Conservation (phyloP, 345 rosid species). For the Populus ilicifolia region DNA sequence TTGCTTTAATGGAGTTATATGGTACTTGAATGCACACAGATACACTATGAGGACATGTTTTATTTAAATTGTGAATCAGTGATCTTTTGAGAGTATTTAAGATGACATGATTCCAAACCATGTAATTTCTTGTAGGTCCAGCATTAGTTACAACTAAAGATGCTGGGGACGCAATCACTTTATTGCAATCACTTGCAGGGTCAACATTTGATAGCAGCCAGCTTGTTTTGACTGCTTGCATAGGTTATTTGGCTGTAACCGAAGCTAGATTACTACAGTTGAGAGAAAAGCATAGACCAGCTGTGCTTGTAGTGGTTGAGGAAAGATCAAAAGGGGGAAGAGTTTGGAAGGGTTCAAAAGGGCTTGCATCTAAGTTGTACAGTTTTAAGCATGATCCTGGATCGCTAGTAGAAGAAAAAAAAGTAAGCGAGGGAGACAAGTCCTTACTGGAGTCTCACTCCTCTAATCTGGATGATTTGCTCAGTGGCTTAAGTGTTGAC, state of each 20-base stretch:
- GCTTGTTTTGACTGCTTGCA: slow-evolving; percentile 83
- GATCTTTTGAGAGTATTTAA: not conserved
- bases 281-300: slow-evolving; percentile 72
- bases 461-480: slow-evolving; percentile 42
- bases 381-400: slow-evolving; percentile 72
- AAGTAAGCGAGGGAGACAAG: slow-evolving; percentile 31
- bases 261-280: slow-evolving; percentile 69
- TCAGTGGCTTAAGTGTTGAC: slow-evolving; percentile 34
- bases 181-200: slow-evolving; percentile 78
- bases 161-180: slow-evolving; percentile 88
- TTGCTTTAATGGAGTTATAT: slow-evolving; percentile 86
- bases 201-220: slow-evolving; percentile 99
- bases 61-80: not conserved
- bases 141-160: slow-evolving; percentile 80
- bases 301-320: slow-evolving; percentile 53
- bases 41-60: not conserved
- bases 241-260: slow-evolving; percentile 73
- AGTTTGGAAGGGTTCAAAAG: slow-evolving; percentile 79
- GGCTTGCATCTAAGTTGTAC: slow-evolving; percentile 73
- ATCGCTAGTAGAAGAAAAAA: slow-evolving; percentile 37
- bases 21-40: slow-evolving; percentile 37
- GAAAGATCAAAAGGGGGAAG: slow-evolving; percentile 56
- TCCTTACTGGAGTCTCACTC: slow-evolving; percentile 26
- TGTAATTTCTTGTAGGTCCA: slow-evolving; percentile 55
- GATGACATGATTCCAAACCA: slow-evolving; percentile 1